Base-by-base conservation (phyloP, 1,284 basidiomycete species). In the Fomitopsis betulina region DNA sequence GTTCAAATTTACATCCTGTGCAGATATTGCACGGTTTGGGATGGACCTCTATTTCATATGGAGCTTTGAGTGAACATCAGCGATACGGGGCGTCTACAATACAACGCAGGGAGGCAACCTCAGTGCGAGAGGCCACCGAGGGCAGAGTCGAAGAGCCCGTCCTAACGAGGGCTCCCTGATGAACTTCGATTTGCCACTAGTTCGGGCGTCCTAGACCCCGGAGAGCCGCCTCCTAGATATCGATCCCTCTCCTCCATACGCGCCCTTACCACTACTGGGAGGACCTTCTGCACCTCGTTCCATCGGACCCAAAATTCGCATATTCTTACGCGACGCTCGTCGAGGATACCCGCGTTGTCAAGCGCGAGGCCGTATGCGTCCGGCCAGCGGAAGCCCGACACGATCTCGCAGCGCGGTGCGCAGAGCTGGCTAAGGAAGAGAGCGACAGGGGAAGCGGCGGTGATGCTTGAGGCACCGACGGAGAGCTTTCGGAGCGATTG, bases 391-490 rank as follows among this genome's bases (percentile, higher is more conserved):
- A 77, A 63, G 43, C 69, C 65, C 30, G 68, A 73, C 54, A 79
- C 74, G 4, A 87, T 54, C 0, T 39, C 30, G 64, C 79, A 80
- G 3, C 67, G 61, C 10, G 75, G 63, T 17, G 81, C 76, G 33
- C 75, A 75, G 6, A 87, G 65, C 32, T 77, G 76, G 57, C 79
- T 80, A 56, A 87, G 73, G 63, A 80, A 84, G 19, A 82, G 73
- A 3, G 83, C 77, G 33, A 81, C 77, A 0, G 75, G 63, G 7
- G 73, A 73, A 17, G 73, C 63, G 32, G 76, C 72, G 3, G 60
- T 53, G 27, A 82, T 77, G 30, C 73, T 68, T 3, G 84, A 85
- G 1, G 80, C 75, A 0, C 85, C 85, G 58, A 85, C 68, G 6
- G 75, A 74, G 15, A 87, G 70, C 3, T 65, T 67, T 35, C 66